Percentiles rank a stretch among this genome's conserved stretches.
phyloP scores from a whole-genome alignment of 23 red algal species.

The Gracilariopsis chorda region DNA sequence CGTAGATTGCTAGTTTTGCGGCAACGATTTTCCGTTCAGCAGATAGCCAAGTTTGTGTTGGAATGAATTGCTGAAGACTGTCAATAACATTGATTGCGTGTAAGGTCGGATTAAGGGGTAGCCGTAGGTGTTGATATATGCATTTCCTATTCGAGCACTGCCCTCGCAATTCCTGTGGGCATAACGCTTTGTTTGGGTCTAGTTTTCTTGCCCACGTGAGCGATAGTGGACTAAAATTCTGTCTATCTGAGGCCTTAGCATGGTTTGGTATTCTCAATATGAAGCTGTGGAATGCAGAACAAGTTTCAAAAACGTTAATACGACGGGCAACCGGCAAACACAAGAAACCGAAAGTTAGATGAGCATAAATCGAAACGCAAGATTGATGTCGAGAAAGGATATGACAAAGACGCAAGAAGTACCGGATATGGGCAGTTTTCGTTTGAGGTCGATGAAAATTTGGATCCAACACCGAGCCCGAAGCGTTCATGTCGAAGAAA shows the following conservation, averaged over 20 bases:
- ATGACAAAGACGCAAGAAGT: neutral
- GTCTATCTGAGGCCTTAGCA: constrained; percentile 30
- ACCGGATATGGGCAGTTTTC: neutral
- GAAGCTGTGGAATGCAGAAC: constrained; percentile 4
- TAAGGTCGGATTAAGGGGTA: neutral
- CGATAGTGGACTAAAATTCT: constrained; percentile 23
- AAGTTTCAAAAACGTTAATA: neutral
- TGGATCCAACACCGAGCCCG: too few species aligned
- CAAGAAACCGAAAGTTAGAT: neutral
- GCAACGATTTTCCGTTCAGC: constrained; percentile 30
- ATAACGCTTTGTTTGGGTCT: constrained; percentile 36
- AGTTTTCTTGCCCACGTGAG: constrained; percentile 29
- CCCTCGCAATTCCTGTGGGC: constrained; percentile 35
- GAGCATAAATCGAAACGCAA: neutral
- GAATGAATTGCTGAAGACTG: neutral
- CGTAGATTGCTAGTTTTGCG: constrained; percentile 51
- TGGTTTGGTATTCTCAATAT: constrained; percentile 51
- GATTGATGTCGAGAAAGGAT: neutral
- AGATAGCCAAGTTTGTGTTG: neutral
- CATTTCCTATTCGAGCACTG: constrained; percentile 39
- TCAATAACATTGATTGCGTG: constrained; percentile 40
- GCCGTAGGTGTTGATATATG: constrained; percentile 27
- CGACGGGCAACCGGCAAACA: neutral
- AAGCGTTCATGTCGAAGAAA: too few species aligned
- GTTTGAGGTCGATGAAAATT: neutral